Percentiles rank a stretch among this genome's conserved stretches.
Evolutionary conservation across 306 rosid species (phyloP).

Genomic region (Ziziphus jujuba): DNA sequence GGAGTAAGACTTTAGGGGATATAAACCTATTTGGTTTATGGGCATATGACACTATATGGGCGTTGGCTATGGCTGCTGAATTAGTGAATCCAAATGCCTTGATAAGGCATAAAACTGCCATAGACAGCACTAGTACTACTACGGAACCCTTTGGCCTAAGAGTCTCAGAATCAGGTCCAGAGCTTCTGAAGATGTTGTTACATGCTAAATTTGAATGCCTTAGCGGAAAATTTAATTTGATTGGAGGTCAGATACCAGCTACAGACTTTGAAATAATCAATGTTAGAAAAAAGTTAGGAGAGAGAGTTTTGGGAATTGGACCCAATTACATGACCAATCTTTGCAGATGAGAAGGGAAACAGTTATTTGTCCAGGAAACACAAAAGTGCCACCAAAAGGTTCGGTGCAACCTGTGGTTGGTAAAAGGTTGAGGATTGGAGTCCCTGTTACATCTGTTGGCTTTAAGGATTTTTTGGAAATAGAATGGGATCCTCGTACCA

Average conservation of each 20-base stretch:
- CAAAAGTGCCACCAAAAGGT: constrained; percentile 28
- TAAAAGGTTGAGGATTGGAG: constrained; percentile 39
- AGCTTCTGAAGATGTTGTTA: background rate
- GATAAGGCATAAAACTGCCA: too few relatives aligned
- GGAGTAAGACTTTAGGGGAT: background rate
- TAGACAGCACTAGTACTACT: background rate
- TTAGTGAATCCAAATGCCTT: background rate
- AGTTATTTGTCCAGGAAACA: constrained; percentile 45
- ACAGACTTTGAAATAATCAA: constrained; percentile 33
- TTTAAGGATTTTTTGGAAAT: constrained; percentile 25
- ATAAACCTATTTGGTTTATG: background rate
- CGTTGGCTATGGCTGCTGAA: constrained; percentile 23
- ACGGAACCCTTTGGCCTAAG: constrained; percentile 1
- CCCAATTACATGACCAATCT: too few relatives aligned
- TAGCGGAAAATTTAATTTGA: constrained; percentile 20
- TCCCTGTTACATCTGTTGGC: constrained; percentile 9
- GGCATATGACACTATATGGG: constrained; percentile 49
- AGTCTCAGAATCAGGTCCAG: constrained; percentile 4
- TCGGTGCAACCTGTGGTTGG: constrained; percentile 31
- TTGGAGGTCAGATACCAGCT: constrained; percentile 27
- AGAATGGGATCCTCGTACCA: constrained; percentile 1
- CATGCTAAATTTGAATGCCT: constrained; percentile 11
- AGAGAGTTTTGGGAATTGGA: constrained; percentile 37
- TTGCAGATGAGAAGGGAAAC: background rate
- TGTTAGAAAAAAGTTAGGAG: constrained; percentile 16